These are phyloP conservation scores for Gloeopeniophorella convolvens DNA, from an alignment of 768 basidiomycete species.

Conservation along the genomic window DNA sequence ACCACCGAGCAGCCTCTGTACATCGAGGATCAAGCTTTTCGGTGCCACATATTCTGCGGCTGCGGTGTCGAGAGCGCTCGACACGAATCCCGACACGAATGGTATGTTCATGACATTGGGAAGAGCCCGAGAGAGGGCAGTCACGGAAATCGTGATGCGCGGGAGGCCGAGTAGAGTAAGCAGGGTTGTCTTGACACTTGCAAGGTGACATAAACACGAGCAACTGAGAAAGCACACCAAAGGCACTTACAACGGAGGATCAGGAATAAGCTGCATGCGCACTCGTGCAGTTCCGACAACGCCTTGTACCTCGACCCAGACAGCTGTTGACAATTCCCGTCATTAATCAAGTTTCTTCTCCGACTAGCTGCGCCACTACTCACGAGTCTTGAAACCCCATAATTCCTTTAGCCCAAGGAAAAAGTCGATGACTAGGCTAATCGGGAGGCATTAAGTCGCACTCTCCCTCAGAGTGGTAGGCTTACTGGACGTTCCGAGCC, in stretches of 20 bases:
- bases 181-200: conserved; percentile 39
- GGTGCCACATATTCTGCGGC: conserved; percentile 62
- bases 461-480: neutral
- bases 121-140: conserved; percentile 55
- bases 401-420: conserved; percentile 48
- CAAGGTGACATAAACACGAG: conserved; percentile 26
- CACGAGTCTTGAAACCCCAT: conserved; percentile 26
- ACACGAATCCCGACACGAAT: conserved; percentile 60
- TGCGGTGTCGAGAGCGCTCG: conserved; percentile 57
- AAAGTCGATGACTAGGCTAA: conserved; percentile 57
- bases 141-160: conserved; percentile 53
- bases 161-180: conserved; percentile 70
- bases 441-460: neutral
- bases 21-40: conserved; percentile 60
- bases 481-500: conserved; percentile 47
- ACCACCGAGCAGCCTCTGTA: conserved; percentile 57
- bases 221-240: neutral
- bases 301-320: conserved; percentile 69
- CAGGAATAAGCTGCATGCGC: conserved; percentile 67
- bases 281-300: conserved; percentile 57
- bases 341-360: conserved; percentile 31
- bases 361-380: conserved; percentile 4
- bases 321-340: conserved; percentile 48
- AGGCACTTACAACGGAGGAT: conserved; percentile 47
- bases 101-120: conserved; percentile 78